These are phyloP conservation scores for Ophiocordyceps camponoti-leonardi DNA, from an alignment of 2,329 filamentous ascomycete genomes.

Conservation along the genomic window DNA sequence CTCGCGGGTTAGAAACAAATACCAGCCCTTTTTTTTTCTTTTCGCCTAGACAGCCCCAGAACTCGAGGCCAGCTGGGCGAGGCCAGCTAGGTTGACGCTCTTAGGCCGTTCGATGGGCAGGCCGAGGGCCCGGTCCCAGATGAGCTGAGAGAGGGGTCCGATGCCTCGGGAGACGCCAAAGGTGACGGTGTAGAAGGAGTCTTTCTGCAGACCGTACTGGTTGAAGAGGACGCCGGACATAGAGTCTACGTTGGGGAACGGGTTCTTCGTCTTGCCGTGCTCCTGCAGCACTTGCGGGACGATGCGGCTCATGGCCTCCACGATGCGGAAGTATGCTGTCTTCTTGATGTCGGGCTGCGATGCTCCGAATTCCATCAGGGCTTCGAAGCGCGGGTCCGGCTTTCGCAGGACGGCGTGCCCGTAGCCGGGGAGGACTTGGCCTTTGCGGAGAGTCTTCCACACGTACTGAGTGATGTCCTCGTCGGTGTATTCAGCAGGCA, in stretches of 20 bases:
- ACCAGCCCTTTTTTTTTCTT: too few species aligned
- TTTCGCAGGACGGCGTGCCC: constrained; percentile 93
- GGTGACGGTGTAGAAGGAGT: constrained; percentile 75
- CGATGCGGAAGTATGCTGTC: constrained; percentile 85
- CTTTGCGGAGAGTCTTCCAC: constrained; percentile 84
- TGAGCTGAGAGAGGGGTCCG: constrained; percentile 80
- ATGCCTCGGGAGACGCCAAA: constrained; percentile 56
- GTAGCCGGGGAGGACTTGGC: constrained; percentile 87
- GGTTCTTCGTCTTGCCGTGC: constrained; percentile 97
- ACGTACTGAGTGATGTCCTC: constrained; percentile 77
- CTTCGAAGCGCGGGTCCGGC: constrained; percentile 91
- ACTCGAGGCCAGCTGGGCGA: constrained; percentile 50
- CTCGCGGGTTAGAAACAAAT: too few species aligned
- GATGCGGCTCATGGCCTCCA: constrained; percentile 83
- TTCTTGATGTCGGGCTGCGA: constrained; percentile 68
- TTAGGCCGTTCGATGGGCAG: constrained; percentile 95
- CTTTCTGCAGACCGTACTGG: constrained; percentile 95
- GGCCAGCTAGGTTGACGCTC: constrained; percentile 82
- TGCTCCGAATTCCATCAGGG: constrained; percentile 87
- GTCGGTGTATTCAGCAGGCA: constrained; percentile 62
- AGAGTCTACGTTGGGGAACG: constrained; percentile 92
- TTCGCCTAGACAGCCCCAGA: constrained; percentile 8
- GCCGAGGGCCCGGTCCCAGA: constrained; percentile 90
- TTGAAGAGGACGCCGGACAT: constrained; percentile 90
- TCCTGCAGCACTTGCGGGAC: constrained; percentile 80